Conservation (phyloP, 202 grass and related monocot genomes). For the Brachypodium distachyon region DNA sequence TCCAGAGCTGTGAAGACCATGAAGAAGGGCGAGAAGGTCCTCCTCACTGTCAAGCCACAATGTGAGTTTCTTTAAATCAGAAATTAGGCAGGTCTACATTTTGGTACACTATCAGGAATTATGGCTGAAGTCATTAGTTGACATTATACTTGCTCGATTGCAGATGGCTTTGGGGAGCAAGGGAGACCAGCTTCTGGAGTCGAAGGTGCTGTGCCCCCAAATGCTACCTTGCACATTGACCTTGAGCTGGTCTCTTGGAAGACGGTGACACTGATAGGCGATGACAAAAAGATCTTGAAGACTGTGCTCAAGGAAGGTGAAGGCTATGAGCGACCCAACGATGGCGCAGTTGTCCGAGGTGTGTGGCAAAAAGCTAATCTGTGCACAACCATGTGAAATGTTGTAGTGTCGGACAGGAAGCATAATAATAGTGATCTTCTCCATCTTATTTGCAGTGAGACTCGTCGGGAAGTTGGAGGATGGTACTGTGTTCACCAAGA, state of each 20-base stretch:
- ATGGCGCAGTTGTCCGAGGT: constrained; percentile 74
- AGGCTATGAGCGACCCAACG: constrained; percentile 60
- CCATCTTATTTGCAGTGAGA: constrained; percentile 22
- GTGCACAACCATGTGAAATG: neutral
- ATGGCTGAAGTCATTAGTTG: neutral
- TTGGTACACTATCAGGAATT: neutral
- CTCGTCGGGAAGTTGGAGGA: constrained; percentile 55
- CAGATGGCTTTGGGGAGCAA: constrained; percentile 67
- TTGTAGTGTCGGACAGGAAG: neutral
- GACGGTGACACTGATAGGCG: constrained; percentile 46
- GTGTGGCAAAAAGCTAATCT: neutral
- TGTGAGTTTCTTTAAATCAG: constrained; percentile 32
- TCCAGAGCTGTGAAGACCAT: constrained; percentile 69
- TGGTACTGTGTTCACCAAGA: constrained; percentile 51
- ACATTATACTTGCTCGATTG: neutral
- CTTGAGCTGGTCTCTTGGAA: constrained; percentile 74
- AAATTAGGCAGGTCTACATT: neutral
- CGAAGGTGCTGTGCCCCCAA: constrained; percentile 38
- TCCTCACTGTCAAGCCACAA: constrained; percentile 61
- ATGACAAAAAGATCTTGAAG: constrained; percentile 61
- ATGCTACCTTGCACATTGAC: constrained; percentile 45
- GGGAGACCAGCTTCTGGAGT: constrained; percentile 36
- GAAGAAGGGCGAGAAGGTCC: constrained; percentile 65
- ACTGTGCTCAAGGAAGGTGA: constrained; percentile 60
- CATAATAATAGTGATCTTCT: neutral